Evolutionary conservation across 148 eudicot genomes (phyloP).

Genomic region (Chenopodium formosanum): DNA sequence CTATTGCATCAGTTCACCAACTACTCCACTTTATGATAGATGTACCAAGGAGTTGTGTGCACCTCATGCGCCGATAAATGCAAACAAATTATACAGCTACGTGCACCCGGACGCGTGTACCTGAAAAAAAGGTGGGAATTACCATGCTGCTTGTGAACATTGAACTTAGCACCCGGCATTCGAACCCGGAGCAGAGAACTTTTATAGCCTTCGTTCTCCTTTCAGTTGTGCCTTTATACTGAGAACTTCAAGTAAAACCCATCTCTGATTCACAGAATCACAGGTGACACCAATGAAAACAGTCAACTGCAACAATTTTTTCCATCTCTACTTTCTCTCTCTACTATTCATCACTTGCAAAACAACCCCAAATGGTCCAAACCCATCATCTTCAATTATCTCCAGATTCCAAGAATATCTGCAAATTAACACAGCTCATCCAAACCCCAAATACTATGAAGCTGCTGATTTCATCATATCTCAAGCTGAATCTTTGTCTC

Average conservation of each 20-base stretch:
- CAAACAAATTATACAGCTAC: not conserved
- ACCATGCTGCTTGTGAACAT: no score
- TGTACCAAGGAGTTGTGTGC: not conserved
- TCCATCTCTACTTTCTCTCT: conserved; percentile 16
- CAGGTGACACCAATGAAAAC: not conserved
- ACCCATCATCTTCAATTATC: conserved; percentile 31
- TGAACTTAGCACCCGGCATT: no score
- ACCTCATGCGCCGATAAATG: no score
- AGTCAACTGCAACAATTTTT: not conserved
- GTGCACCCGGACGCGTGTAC: not conserved
- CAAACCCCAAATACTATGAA: conserved; percentile 66
- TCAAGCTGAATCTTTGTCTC: conserved; percentile 59
- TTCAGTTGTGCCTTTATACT: not conserved
- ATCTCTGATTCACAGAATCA: no score
- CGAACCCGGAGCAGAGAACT: not conserved
- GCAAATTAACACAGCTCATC: conserved; percentile 82
- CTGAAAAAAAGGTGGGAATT: no score
- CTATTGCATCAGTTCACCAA: not conserved
- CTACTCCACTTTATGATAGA: not conserved
- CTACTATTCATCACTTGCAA: conserved; percentile 10
- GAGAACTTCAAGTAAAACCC: not conserved
- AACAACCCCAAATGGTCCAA: not conserved
- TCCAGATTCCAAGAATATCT: conserved; percentile 83
- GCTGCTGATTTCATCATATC: conserved; percentile 68
- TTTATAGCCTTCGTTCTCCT: not conserved